phyloP scores from a whole-genome alignment of 2,329 filamentous ascomycete species.

The Penicillium fuscoglaucum region DNA sequence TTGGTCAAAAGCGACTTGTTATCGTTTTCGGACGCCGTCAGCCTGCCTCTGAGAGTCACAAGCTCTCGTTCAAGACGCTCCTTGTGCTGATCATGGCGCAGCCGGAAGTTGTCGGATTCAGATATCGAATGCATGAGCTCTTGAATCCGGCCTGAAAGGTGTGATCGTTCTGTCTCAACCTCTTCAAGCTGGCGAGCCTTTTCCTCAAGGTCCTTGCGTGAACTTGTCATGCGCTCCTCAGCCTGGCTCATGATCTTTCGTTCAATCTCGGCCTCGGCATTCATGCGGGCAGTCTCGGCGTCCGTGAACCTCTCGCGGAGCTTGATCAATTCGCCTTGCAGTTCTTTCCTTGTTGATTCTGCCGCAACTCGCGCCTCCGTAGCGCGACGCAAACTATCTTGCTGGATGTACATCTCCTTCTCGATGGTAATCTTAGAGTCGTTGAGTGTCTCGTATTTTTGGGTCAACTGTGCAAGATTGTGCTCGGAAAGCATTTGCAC shows the following conservation, averaged over 20 bases:
- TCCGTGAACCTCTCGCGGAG: conserved; percentile 80
- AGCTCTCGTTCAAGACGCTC: conserved; percentile 89
- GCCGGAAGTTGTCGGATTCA: conserved; percentile 83
- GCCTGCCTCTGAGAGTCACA: conserved; percentile 82
- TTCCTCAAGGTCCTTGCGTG: conserved; percentile 77
- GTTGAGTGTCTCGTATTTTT: conserved; percentile 82
- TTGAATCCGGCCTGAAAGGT: conserved; percentile 77
- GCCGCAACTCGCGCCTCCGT: conserved; percentile 77
- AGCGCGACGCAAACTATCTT: conserved; percentile 83
- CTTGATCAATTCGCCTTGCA: conserved; percentile 78
- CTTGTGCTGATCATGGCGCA: conserved; percentile 90
- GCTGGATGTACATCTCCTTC: conserved; percentile 94
- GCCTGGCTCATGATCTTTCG: conserved; percentile 74
- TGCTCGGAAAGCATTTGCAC: conserved; percentile 88
- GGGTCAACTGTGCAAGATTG: conserved; percentile 76
- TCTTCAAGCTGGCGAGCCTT: conserved; percentile 74
- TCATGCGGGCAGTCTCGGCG: conserved; percentile 79
- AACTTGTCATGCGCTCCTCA: conserved; percentile 73
- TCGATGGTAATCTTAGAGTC: conserved; percentile 97
- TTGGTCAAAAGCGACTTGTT: conserved; percentile 95
- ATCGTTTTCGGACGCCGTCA: conserved; percentile 92
- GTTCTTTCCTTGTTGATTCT: conserved; percentile 85
- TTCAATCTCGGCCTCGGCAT: conserved; percentile 79
- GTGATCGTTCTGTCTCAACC: conserved; percentile 75
- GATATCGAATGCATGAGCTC: conserved; percentile 83